A percentile compares a stretch with the other conserved stretches of the same genome.
phyloP scores from a whole-genome alignment of 2,329 filamentous ascomycete species.

The Diaporthe velutina region DNA sequence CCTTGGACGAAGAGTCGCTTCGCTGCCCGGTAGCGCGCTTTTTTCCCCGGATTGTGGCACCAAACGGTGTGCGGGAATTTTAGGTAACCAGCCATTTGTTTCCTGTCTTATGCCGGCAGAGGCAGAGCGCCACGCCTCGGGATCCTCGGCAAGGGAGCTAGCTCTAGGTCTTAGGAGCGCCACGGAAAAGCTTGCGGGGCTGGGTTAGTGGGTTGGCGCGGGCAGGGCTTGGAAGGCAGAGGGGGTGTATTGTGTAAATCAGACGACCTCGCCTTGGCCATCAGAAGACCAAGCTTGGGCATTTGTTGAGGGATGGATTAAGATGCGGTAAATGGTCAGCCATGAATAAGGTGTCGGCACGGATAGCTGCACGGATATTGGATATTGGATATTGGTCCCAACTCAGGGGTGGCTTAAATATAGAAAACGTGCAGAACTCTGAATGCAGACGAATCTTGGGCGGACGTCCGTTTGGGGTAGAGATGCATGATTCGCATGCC shows the following conservation, averaged over 20 bases:
- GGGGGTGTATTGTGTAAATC: neutral
- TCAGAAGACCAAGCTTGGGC: neutral
- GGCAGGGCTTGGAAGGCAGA: neutral
- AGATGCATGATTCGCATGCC: constrained; percentile 22
- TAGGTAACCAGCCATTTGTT: neutral
- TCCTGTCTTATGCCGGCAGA: constrained; percentile 27
- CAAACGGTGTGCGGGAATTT: constrained; percentile 5
- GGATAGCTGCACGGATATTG: neutral
- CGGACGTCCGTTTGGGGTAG: neutral
- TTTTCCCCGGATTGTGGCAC: constrained; percentile 7
- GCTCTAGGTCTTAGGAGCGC: neutral
- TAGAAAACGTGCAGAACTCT: constrained; percentile 19
- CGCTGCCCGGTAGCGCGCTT: neutral
- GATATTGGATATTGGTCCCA: too few relatives aligned
- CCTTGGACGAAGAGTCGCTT: neutral
- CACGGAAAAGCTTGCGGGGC: constrained; percentile 1
- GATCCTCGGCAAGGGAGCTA: constrained; percentile 17
- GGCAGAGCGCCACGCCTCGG: constrained; percentile 9
- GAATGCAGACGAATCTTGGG: constrained; percentile 24
- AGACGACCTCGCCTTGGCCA: constrained; percentile 15
- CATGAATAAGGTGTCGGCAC: constrained; percentile 2
- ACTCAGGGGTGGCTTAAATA: neutral
- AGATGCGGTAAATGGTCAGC: neutral
- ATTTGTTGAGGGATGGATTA: neutral
- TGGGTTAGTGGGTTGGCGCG: neutral